A percentile compares a stretch with the other conserved stretches of the same genome.
Conservation (phyloP, 495 filamentous ascomycete genomes). For the Xylaria nigripes region DNA sequence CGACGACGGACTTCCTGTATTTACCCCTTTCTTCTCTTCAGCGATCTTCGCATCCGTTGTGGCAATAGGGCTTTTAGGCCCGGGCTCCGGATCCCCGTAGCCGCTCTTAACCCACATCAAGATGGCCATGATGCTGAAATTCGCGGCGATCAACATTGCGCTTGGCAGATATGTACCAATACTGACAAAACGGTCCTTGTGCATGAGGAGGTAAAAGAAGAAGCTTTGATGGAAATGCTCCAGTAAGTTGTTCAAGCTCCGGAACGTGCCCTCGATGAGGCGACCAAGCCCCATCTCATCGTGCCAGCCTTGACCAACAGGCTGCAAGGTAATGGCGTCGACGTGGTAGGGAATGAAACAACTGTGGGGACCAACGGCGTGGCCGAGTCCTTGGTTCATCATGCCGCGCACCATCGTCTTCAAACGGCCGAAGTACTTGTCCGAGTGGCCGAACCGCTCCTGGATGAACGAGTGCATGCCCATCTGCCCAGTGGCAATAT, state of each 20-base stretch:
- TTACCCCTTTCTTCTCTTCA: constrained; percentile 7
- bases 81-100: constrained; percentile 21
- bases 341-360: constrained; percentile 97
- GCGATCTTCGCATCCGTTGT: constrained; percentile 15
- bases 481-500: constrained; percentile 86
- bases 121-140: constrained; percentile 93
- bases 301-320: constrained; percentile 86
- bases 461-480: constrained; percentile 75
- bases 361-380: constrained; percentile 86
- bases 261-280: constrained; percentile 78
- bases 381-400: constrained; percentile 81
- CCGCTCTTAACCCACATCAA: constrained; percentile 86
- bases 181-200: constrained; percentile 84
- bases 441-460: constrained; percentile 75
- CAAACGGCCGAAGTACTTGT: constrained; percentile 74
- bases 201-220: constrained; percentile 96
- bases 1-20: constrained; percentile 13
- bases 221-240: constrained; percentile 98
- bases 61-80: constrained; percentile 14
- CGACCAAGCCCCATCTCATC: constrained; percentile 94
- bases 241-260: constrained; percentile 89
- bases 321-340: constrained; percentile 87
- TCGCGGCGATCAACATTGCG: constrained; percentile 89
- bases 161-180: constrained; percentile 96
- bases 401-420: constrained; percentile 89